phyloP scores from a whole-genome alignment of 495 filamentous ascomycete genomes.

The Penicillium canariense region DNA sequence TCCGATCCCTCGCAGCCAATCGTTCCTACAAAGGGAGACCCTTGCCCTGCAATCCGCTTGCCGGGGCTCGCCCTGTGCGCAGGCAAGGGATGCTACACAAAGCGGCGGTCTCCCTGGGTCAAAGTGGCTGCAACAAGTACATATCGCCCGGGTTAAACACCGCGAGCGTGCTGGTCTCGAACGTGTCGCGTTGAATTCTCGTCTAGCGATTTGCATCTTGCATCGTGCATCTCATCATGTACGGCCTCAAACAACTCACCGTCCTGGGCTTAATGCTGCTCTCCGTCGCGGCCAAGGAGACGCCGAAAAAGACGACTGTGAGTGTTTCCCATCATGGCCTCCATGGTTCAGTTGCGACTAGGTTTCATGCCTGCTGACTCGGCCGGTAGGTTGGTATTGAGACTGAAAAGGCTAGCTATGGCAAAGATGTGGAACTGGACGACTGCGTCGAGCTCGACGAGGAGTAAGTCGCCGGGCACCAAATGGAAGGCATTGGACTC shows the following conservation, averaged over 20 bases:
- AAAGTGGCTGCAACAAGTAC: not conserved
- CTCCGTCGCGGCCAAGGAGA: slow-evolving; percentile 18
- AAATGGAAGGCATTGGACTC: not conserved
- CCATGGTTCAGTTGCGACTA: not conserved
- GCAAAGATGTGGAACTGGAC: slow-evolving; percentile 20
- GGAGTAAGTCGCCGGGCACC: slow-evolving; percentile 17
- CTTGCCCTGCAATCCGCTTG: slow-evolving; percentile 4
- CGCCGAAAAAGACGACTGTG: slow-evolving; percentile 15
- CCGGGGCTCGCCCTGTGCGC: not conserved
- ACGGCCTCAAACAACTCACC: slow-evolving; percentile 23
- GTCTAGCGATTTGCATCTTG: not conserved
- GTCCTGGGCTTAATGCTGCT: slow-evolving; percentile 27
- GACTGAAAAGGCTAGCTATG: slow-evolving; percentile 21
- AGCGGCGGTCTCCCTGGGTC: not conserved
- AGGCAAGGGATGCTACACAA: slow-evolving; percentile 16
- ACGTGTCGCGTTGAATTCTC: not conserved
- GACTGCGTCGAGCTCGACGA: slow-evolving; percentile 26
- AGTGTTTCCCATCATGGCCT: not conserved
- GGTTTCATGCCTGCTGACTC: not conserved
- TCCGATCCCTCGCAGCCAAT: slow-evolving; percentile 6
- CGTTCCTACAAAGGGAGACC: not conserved
- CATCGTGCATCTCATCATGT: slow-evolving; percentile 20
- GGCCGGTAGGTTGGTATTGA: slow-evolving; percentile 24
- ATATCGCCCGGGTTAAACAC: not conserved
- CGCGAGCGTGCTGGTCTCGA: not conserved